These are phyloP conservation scores for Aspergillus fijiensis DNA, from an alignment of 2,329 filamentous ascomycete species.

Conservation along the genomic window DNA sequence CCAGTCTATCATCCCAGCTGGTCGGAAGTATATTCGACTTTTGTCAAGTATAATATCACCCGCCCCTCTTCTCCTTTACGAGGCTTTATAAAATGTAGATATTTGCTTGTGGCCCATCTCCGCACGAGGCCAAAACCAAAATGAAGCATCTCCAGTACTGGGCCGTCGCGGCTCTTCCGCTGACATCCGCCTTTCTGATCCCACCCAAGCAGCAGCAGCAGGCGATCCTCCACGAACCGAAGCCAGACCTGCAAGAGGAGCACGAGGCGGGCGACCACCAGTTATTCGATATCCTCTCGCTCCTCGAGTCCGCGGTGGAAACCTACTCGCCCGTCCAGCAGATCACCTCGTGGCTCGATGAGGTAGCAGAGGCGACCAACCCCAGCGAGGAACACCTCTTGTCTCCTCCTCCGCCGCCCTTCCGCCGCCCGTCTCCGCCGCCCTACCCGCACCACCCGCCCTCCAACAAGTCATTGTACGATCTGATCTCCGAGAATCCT, in stretches of 20 bases:
- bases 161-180: slow-evolving; percentile 42
- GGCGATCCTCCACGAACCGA: slow-evolving; percentile 15
- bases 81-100: too few relatives aligned
- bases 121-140: not conserved
- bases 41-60: not conserved
- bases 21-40: not conserved
- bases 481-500: slow-evolving; percentile 73
- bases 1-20: not conserved
- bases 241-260: not conserved
- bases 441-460: slow-evolving; percentile 33
- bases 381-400: too few relatives aligned
- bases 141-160: slow-evolving; percentile 23
- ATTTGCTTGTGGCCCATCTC: not conserved
- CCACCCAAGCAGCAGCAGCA: slow-evolving; percentile 42
- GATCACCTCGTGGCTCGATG: not conserved
- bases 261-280: too few relatives aligned
- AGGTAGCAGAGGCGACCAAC: not conserved
- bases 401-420: not conserved
- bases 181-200: slow-evolving; percentile 52
- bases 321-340: not conserved
- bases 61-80: not conserved
- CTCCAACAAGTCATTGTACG: slow-evolving; percentile 72
- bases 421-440: slow-evolving; percentile 6
- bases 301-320: not conserved
- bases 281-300: not conserved